Conservation (phyloP, 495 filamentous ascomycete genomes). For the Amphirosellinia nigrospora region DNA sequence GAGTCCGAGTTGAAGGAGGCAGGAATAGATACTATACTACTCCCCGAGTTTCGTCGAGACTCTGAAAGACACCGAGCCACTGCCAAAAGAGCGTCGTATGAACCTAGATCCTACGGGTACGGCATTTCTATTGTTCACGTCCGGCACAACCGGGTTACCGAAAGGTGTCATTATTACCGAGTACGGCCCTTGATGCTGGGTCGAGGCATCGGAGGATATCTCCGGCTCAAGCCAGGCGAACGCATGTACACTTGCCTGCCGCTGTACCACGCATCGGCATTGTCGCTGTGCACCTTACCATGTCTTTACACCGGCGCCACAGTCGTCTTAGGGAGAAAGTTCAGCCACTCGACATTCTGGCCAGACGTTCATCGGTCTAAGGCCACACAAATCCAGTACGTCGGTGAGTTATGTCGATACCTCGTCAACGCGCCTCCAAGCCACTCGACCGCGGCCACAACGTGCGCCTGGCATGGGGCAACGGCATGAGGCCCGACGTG, state of each 20-base stretch:
- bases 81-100: slow-evolving; percentile 30
- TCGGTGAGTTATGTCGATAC: slow-evolving; percentile 80
- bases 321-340: slow-evolving; percentile 70
- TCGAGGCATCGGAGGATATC: slow-evolving; percentile 18
- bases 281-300: slow-evolving; percentile 56
- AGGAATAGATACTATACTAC: slow-evolving; percentile 39
- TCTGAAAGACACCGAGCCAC: slow-evolving; percentile 30
- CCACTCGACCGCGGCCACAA: slow-evolving; percentile 67
- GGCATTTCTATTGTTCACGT: slow-evolving; percentile 32
- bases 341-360: slow-evolving; percentile 78
- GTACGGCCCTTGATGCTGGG: slow-evolving; percentile 32
- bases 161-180: slow-evolving; percentile 50
- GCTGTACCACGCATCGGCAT: slow-evolving; percentile 77
- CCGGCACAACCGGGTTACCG: slow-evolving; percentile 60
- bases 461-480: slow-evolving; percentile 71
- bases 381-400: slow-evolving; percentile 77
- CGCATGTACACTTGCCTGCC: slow-evolving; percentile 80
- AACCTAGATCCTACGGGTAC: slow-evolving; percentile 24
- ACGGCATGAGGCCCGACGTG: slow-evolving; percentile 77
- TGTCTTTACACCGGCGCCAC: slow-evolving; percentile 62
- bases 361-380: slow-evolving; percentile 68
- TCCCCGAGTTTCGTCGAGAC: slow-evolving; percentile 23
- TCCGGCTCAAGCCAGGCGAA: slow-evolving; percentile 42
- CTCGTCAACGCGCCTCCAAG: slow-evolving; percentile 70
- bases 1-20: slow-evolving; percentile 34